Evolutionary conservation across 441 rosid species (phyloP), one percentile per base, ranked within the genome.

Genomic region (Corymbia citriodora): DNA sequence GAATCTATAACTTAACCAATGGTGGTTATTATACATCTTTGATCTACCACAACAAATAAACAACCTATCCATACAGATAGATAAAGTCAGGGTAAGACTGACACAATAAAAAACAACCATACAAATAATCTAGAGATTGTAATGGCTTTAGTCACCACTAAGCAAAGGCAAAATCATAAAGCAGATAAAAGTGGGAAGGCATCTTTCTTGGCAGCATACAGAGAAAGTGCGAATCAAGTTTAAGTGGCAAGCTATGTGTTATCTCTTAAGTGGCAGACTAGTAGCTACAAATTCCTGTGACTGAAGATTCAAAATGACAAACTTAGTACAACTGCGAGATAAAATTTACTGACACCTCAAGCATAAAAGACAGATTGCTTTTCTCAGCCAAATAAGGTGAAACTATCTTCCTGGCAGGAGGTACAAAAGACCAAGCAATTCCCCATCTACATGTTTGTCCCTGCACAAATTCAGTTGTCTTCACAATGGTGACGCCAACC

Each of bases 371-470:
- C 65, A 92, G 36, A 89, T 50, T 91, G 49, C 87, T 94, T 93
- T 93, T 96, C 90, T 91, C 93, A 57, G 92, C 91, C 49, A 94
- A 93, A 54, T 88, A 94, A 59, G 95, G 91, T n/a, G 95, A 89
- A 91, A 95, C 53, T 88, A 97, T 94, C 95, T 94, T 96, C 95
- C 91, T 93, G 92, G 91, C 88, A 55, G 96, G 94, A 90, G 98
- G 97, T 90, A 95, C 87, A 89, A 96, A 97, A 65, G 99, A 97
- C 99, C 99, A 97, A 81, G 99, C 99, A 89, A 98, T 95, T 83
- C 99, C 99, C 99, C 99, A 97, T 88, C 99, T 95, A 87, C 96
- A 93, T 87, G 99, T 97, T 93, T 95, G 95, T 21, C 99, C 99
- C 92, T 98, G 98, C 85, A 96, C 96, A 93, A 97, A 98, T 90